These are phyloP conservation scores for Pseudoscleropodium purum DNA, from an alignment of 225 moss, liverwort and hornwort genomes.

Conservation along the genomic window DNA sequence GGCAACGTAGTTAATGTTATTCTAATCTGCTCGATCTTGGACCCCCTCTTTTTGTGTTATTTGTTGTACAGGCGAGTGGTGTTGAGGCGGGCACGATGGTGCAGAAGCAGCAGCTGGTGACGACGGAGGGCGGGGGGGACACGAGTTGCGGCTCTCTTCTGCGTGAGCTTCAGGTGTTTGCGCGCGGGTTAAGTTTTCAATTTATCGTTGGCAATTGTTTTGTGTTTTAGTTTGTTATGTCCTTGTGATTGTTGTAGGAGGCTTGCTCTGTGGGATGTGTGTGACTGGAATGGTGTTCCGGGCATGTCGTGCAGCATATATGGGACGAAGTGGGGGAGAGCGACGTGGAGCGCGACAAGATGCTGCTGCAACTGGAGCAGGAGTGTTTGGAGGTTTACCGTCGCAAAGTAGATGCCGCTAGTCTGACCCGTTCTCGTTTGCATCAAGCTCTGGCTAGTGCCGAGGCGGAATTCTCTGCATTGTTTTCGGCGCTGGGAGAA, in stretches of 20 bases:
- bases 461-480: slow-evolving; percentile 37
- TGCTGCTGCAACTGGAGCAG: slow-evolving; percentile 61
- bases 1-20: too few relatives aligned
- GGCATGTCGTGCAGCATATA: slow-evolving; percentile 43
- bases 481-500: slow-evolving; percentile 50
- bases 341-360: slow-evolving; percentile 49
- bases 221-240: too few relatives aligned
- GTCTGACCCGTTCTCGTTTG: slow-evolving; percentile 37
- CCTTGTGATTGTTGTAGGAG: too few relatives aligned
- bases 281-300: not conserved
- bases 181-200: not conserved
- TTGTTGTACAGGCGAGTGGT: not conserved
- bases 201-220: not conserved
- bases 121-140: slow-evolving; percentile 44
- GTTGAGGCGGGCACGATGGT: slow-evolving; percentile 41
- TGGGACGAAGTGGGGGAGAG: slow-evolving; percentile 64
- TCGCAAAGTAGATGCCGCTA: slow-evolving; percentile 56
- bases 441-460: slow-evolving; percentile 51
- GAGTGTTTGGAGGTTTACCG: slow-evolving; percentile 57
- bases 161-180: slow-evolving; percentile 84
- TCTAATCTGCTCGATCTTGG: not conserved
- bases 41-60: not conserved
- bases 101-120: slow-evolving; percentile 65
- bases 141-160: slow-evolving; percentile 86
- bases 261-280: not conserved